phyloP scores from a whole-genome alignment of 2,329 filamentous ascomycete species.

The Pseudopyricularia cyperi region DNA sequence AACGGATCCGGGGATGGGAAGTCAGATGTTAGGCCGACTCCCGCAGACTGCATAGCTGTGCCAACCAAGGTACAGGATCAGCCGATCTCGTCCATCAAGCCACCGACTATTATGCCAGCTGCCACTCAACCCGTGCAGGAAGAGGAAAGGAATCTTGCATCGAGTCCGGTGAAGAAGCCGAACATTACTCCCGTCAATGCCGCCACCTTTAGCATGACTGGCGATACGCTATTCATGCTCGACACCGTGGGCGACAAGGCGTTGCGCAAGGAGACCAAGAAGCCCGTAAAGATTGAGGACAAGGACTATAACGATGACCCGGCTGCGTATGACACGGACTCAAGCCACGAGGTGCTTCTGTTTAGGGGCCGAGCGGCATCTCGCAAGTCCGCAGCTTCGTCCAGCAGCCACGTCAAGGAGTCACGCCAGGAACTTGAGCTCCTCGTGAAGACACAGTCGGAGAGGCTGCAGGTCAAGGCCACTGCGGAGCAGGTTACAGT shows the following conservation, averaged over 20 bases:
- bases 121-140: not conserved
- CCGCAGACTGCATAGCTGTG: not conserved
- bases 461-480: not conserved
- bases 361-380: conserved; percentile 30
- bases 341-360: conserved; percentile 61
- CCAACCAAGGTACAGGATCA: not conserved
- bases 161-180: not conserved
- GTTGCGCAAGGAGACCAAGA: not conserved
- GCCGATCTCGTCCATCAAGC: not conserved
- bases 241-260: conserved; percentile 2
- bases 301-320: not conserved
- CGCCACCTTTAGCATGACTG: not conserved
- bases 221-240: conserved; percentile 9
- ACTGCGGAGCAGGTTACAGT: not conserved
- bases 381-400: not conserved
- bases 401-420: not conserved
- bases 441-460: conserved; percentile 5
- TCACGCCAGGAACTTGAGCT: not conserved
- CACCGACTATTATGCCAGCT: not conserved
- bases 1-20: not conserved
- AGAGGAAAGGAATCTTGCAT: not conserved
- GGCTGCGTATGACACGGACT: conserved; percentile 28
- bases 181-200: not conserved
- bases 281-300: not conserved
- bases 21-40: not conserved